These are phyloP conservation scores for Vigna radiata DNA, from an alignment of 306 rosid species.

Conservation along the genomic window DNA sequence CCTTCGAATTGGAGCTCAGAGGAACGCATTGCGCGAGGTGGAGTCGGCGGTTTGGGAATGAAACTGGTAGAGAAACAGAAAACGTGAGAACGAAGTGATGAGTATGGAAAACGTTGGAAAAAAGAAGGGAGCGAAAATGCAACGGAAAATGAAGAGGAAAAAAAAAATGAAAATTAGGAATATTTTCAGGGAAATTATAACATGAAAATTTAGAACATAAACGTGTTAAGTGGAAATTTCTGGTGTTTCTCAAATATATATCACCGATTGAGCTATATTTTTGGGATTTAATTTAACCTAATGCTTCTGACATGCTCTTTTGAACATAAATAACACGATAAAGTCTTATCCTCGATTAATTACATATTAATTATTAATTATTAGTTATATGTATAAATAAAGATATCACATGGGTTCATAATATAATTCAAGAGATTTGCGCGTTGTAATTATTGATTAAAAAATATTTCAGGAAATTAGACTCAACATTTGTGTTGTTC, in stretches of 20 bases:
- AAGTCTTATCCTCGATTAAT: neutral
- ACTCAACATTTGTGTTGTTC: no score
- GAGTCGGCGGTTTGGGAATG: neutral
- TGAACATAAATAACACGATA: no score
- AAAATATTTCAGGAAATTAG: no score
- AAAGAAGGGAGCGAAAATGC: neutral
- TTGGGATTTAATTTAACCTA: neutral
- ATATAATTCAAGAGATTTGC: no score
- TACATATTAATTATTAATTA: no score
- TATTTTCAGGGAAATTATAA: neutral
- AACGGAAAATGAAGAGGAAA: neutral
- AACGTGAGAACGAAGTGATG: neutral
- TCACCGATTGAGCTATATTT: neutral
- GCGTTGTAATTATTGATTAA: no score
- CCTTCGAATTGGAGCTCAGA: slow-evolving; percentile 2
- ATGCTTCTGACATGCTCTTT: neutral
- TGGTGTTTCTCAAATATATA: neutral
- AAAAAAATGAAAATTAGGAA: neutral
- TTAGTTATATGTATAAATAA: no score
- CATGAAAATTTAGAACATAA: neutral
- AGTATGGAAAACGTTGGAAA: slow-evolving; percentile 36
- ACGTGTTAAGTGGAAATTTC: neutral
- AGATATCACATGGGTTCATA: no score
- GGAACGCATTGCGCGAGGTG: slow-evolving; percentile 8
- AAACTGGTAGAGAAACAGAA: slow-evolving; percentile 14